Evolutionary conservation across 805 yeast species (phyloP).

Genomic region (Myxozyma lipomycoides): DNA sequence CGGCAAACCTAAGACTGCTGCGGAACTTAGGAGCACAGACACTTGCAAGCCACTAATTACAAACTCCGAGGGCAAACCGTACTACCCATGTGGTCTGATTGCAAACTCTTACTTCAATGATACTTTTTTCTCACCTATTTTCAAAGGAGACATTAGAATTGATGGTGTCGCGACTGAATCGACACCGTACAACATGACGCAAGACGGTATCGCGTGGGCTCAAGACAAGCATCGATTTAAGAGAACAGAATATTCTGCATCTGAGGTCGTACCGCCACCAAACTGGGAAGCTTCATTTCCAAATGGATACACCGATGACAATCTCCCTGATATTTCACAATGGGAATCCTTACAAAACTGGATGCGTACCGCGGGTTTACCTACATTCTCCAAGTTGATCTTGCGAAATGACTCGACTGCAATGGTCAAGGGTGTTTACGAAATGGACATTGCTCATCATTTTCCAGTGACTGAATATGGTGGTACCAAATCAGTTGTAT

Average conservation of each 20-base stretch:
- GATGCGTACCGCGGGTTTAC: conserved; percentile 97
- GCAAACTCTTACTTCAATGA: conserved; percentile 90
- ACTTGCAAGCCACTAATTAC: conserved; percentile 64
- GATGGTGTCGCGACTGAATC: conserved; percentile 35
- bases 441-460: conserved; percentile 58
- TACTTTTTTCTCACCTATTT: conserved; percentile 56
- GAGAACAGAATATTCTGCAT: conserved; percentile 61
- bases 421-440: conserved; percentile 64
- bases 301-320: conserved; percentile 78
- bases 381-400: conserved; percentile 80
- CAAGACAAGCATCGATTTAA: conserved; percentile 70
- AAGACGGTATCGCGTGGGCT: conserved; percentile 76
- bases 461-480: conserved; percentile 81
- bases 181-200: conserved; percentile 43
- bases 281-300: conserved; percentile 81
- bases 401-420: conserved; percentile 60
- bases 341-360: conserved; percentile 92
- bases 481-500: conserved; percentile 79
- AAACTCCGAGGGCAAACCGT: conserved; percentile 51
- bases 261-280: conserved; percentile 87
- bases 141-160: conserved; percentile 30
- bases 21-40: conserved; percentile 46
- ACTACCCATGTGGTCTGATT: conserved; percentile 92
- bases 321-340: conserved; percentile 66
- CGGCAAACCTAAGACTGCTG: conserved; percentile 62